Conservation (phyloP, 805 yeast genomes). For the Lachancea sp. region DNA sequence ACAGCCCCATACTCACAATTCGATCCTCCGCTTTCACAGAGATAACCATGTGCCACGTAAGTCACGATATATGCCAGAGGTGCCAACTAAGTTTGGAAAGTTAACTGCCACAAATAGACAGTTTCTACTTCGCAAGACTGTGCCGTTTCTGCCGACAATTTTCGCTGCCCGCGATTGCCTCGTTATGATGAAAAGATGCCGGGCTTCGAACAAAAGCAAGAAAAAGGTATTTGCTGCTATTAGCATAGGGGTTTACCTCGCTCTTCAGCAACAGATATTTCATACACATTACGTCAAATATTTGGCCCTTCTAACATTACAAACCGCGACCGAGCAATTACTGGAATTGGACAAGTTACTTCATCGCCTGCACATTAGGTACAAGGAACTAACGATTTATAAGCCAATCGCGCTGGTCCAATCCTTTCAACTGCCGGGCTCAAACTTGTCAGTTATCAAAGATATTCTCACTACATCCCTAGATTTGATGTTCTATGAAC, state of each 20-base stretch:
- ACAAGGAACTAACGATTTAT: constrained; percentile 29
- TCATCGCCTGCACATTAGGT: constrained; percentile 25
- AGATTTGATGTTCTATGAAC: constrained; percentile 25
- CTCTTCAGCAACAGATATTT: constrained; percentile 22
- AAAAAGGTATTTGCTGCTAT: constrained; percentile 10
- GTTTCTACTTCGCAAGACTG: constrained; percentile 6
- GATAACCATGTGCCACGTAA: constrained; percentile 12
- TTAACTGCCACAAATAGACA: constrained; percentile 7
- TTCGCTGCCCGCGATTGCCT: constrained; percentile 5
- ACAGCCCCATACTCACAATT: constrained; percentile 16
- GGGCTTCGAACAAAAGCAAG: neutral
- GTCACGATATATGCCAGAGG: constrained; percentile 2
- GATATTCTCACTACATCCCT: constrained; percentile 33
- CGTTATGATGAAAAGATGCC: neutral
- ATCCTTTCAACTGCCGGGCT: constrained; percentile 3
- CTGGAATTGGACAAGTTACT: constrained; percentile 23
- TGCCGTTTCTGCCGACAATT: constrained; percentile 10
- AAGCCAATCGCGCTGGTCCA: constrained; percentile 14
- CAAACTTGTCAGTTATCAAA: constrained; percentile 17
- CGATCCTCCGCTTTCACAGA: constrained; percentile 18
- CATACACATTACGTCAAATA: constrained; percentile 17
- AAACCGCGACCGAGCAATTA: constrained; percentile 13
- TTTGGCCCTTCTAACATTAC: constrained; percentile 16
- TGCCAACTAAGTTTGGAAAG: constrained; percentile 22
- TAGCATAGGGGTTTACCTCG: constrained; percentile 16